These are phyloP conservation scores for Scalesia atractyloides DNA, from an alignment of 129 eudicot genomes.

Conservation along the genomic window DNA sequence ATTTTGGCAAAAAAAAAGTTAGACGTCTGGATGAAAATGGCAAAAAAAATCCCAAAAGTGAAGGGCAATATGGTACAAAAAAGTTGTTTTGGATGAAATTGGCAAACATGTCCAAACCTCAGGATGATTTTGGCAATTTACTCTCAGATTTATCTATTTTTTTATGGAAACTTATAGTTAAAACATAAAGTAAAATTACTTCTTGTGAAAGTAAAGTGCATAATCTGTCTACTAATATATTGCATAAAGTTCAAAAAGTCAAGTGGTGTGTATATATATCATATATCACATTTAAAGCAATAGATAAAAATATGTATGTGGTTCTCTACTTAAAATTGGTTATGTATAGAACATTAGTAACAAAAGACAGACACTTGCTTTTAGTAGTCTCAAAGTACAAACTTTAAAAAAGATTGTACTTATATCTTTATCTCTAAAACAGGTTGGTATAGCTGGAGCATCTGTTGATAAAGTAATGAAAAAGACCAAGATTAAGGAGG, in stretches of 20 bases:
- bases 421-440: constrained; percentile 19
- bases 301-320: too few relatives aligned
- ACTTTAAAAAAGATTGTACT: constrained; percentile 6
- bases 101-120: too few relatives aligned
- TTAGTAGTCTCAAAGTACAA: neutral
- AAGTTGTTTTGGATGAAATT: too few relatives aligned
- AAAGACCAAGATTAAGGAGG: constrained; percentile 58
- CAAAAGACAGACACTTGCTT: constrained; percentile 1
- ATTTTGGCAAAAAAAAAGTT: too few relatives aligned
- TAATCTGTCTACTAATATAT: too few relatives aligned
- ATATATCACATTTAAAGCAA: too few relatives aligned
- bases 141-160: neutral
- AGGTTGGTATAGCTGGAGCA: constrained; percentile 85
- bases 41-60: too few relatives aligned
- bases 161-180: neutral
- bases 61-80: too few relatives aligned
- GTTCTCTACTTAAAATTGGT: neutral
- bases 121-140: too few relatives aligned
- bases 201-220: constrained; percentile 17
- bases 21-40: too few relatives aligned
- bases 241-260: constrained; percentile 11
- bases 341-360: neutral
- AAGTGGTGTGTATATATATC: neutral
- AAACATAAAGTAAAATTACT: constrained; percentile 15
- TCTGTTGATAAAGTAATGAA: constrained; percentile 62